Base-by-base conservation (phyloP, 192 early-diverging fungal genomes). In the Chytriomyces sp. region DNA sequence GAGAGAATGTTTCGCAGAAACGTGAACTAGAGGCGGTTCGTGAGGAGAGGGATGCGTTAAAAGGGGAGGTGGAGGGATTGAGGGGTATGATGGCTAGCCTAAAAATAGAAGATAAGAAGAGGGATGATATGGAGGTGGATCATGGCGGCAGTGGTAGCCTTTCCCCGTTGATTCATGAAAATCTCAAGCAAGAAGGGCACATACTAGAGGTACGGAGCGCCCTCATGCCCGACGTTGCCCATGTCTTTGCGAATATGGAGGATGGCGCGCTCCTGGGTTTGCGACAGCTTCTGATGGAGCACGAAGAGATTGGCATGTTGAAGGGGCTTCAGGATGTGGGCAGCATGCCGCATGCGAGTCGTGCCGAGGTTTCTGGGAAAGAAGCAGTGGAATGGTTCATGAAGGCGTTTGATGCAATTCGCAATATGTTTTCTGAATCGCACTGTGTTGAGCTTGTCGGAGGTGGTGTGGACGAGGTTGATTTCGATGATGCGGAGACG, bases 1-100 rank as follows among this genome's bases (percentile, higher is more conserved):
- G 79, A 17, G 88, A 89, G 56, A 77, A 75, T 30, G 80, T 85
- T 25, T 77, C 83, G 0, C 57, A 84, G 56, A 77, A 82, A 39
- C 53, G 73, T 32, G 77, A 84, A 44, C 74, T 90, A 22, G 52
- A 53, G 17, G 38, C 28, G 0, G 53, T 30, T 14, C 7, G 30
- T 14, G 22, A 12, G 19, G 73, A 74, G 54, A 28, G 59, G n/a
- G 73, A 59, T 25, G 28, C 26, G 36, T 64, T 44, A 1, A 55
- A 36, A 26, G 54, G 6, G 14, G 7, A 30, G 4, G 53, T 66
- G 6, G 44, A 52, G 10, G 61, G 26, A 14, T 34, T 74, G 28
- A 10, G 52, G 30, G 28, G 10, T 3, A 8, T 14, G 19, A 4
- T 74, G 33, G 44, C 22, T 19, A 19, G 54, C 28, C 6, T 64